Percentiles rank a stretch among this genome's conserved stretches.
Conservation (phyloP, 2,329 filamentous ascomycete species). For the Mycosphaerella arachidis region DNA sequence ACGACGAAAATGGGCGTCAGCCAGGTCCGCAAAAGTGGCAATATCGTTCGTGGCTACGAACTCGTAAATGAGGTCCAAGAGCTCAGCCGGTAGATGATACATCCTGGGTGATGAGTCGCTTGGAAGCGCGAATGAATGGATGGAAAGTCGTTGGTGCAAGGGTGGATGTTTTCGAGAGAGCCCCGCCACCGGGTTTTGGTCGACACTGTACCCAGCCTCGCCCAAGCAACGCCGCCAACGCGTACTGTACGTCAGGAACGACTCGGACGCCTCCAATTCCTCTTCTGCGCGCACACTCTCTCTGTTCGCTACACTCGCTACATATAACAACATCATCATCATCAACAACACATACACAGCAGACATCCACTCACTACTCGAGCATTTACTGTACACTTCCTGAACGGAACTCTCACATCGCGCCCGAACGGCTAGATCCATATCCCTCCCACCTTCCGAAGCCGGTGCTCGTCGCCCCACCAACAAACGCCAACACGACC, state of each 20-base stretch:
- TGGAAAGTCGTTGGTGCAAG: background rate
- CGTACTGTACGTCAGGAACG: background rate
- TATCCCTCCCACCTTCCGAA: background rate
- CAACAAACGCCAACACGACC: background rate
- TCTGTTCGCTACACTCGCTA: background rate
- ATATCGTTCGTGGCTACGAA: constrained; percentile 10
- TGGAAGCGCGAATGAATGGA: too few relatives aligned
- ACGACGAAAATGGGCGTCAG: background rate
- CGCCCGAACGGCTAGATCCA: background rate
- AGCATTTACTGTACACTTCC: background rate
- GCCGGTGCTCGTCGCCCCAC: background rate
- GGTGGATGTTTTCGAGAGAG: background rate
- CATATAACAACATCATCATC: background rate
- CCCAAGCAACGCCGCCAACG: background rate
- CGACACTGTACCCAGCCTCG: background rate
- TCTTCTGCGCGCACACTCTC: background rate
- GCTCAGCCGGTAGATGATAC: constrained; percentile 13
- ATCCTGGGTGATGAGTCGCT: background rate
- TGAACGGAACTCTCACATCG: background rate
- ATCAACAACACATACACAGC: background rate
- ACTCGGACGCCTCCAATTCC: background rate
- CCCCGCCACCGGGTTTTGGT: background rate
- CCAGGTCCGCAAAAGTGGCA: constrained; percentile 8
- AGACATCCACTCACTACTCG: background rate
- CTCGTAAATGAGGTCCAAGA: constrained; percentile 12